Conservation (phyloP, 176 grass and related monocot species). For the Rhynchospora pubera region DNA sequence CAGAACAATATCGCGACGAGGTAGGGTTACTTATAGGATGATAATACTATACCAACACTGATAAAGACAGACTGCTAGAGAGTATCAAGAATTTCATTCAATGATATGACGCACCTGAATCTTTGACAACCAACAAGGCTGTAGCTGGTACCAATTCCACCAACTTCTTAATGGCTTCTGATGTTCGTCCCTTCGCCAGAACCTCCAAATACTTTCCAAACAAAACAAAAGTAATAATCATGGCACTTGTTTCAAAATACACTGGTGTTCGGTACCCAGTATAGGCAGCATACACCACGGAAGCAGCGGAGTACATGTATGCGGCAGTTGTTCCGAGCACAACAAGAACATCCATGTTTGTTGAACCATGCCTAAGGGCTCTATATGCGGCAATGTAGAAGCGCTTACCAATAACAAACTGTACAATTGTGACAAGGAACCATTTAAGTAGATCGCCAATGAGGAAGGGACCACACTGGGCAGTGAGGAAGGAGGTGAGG, state of each 20-base stretch:
- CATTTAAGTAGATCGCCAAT: slow-evolving; percentile 76
- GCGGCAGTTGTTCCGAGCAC: slow-evolving; percentile 87
- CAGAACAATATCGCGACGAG: not conserved
- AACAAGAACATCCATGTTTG: slow-evolving; percentile 97
- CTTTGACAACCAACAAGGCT: slow-evolving; percentile 86
- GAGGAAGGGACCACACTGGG: slow-evolving; percentile 73
- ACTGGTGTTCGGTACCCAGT: slow-evolving; percentile 60
- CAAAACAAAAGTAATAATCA: slow-evolving; percentile 99
- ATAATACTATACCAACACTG: not conserved
- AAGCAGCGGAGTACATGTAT: slow-evolving; percentile 82
- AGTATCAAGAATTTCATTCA: not conserved
- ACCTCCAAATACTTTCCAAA: slow-evolving; percentile 98
- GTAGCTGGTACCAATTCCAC: slow-evolving; percentile 90
- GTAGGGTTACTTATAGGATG: not conserved
- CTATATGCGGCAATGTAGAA: slow-evolving; percentile 80
- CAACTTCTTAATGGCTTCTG: slow-evolving; percentile 96
- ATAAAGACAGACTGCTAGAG: not conserved
- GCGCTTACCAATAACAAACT: slow-evolving; percentile 75
- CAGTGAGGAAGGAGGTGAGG: slow-evolving; percentile 46
- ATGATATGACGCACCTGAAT: slow-evolving; percentile 45
- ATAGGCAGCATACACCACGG: slow-evolving; percentile 65
- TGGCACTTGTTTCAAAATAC: slow-evolving; percentile 99
- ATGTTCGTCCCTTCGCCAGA: slow-evolving; percentile 91
- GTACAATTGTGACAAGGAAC: slow-evolving; percentile 82
- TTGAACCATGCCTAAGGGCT: slow-evolving; percentile 70